Base-by-base conservation (phyloP, 148 eudicot genomes). In the Pharnaceum exiguum region DNA sequence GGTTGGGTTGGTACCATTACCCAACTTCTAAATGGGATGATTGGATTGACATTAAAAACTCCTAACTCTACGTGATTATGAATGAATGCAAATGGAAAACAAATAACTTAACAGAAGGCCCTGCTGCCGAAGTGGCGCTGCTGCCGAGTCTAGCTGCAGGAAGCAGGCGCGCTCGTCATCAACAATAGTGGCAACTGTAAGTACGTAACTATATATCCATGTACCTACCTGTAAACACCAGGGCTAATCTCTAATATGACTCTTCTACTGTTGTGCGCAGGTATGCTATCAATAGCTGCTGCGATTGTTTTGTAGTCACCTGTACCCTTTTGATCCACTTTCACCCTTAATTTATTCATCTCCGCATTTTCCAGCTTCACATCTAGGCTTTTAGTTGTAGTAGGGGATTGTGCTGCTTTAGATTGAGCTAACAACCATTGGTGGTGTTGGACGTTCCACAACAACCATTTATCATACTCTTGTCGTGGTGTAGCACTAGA, bases 171-270 rank as follows among this genome's bases (percentile, higher is more conserved):
- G 17, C 32, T 25, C 13, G 7, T 16, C 13, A 18, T 43, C 2
- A 15, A 24, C 7, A 17, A 5, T 40, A 17, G 10, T 15, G 17
- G 23, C 46, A 2, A 5, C 4, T 24, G 9, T 0, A 16, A 43
- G 46, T 10, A 43, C 46, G n/a, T n/a, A 43, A 2, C 13, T 15
- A 43, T 24, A 43, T 8, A 1, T 9, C 7, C 18, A 17, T 1
- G 2, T 5, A 4, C 28, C 3, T 74, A 79, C 84, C 82, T 75
- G 46, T 78, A 84, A 47, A 78, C 57, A 32, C 82, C 90, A 7
- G 90, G 73, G 37, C 30, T 46, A 11, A 84, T 81, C 6, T 25
- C 52, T 6, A 78, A 10, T 11, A 81, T 53, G 21, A 81, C 55
- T 55, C 82, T 63, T 18, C 70, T 67, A 40, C 60, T 53, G 55